Base-by-base conservation (phyloP, 305 asterid species). In the Nicotiana rustica region DNA sequence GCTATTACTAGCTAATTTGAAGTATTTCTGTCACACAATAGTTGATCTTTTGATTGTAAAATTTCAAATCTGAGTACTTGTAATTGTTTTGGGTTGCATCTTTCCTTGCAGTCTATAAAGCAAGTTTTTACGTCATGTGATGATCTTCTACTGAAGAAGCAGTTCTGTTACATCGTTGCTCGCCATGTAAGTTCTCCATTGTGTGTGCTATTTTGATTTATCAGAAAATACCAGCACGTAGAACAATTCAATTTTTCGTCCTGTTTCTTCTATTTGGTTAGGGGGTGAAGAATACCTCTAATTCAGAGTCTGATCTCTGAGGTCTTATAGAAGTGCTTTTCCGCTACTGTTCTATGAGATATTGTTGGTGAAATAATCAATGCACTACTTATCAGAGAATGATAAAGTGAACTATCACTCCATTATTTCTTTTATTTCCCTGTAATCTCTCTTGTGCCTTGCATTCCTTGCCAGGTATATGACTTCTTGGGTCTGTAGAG, bases 101-200 rank as follows among this genome's bases (percentile, higher is more conserved):
- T 67, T 52, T 64, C 17, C 81, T 86, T 88, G 92, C 97, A 96
- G 99, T 90, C 90, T 88, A 95, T 95, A 35, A 93, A 90, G 88
- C 93, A 90, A 84, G 89, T 95, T 81, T 97, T 92, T 85, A 83
- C 87, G 12, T 80, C 90, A 25, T 93, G 99, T 84, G 62, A 52
- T 41, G 98, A 97, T 82, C 88, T 84, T 82, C 88, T 89, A 81
- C 90, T 67, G 83, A 92, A 93, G 90, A 90, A 84, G 90, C 98
- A 97, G 82, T 95, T 95, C 83, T 90, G 97, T 85, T 97, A 89
- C 86, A 93, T 95, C 83, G 92, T 97, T 84, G 99, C 96, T 84
- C 98, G 98, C 71, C 98, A 96, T 85, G 99, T 96, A 89, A 89
- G 99, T 87, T 33, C 78, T 69, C 75, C 55, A 41, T 62, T 64